phyloP scores from a whole-genome alignment of 139 green algal genomes.

The Pycnococcus provasolii region DNA sequence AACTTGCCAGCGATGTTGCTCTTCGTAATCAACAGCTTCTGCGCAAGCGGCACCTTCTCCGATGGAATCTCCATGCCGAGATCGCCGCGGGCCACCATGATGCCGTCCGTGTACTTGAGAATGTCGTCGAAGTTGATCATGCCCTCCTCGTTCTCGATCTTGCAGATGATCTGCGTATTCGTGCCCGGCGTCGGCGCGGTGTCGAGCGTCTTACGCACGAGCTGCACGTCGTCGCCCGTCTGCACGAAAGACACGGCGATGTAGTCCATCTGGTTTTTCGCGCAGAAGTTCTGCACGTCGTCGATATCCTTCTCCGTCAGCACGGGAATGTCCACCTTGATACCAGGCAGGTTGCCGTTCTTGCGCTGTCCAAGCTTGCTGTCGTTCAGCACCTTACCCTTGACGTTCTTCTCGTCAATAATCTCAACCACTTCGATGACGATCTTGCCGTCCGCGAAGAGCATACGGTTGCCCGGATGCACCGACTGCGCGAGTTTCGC shows the following conservation, averaged over 20 bases:
- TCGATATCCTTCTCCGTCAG: conserved; percentile 52
- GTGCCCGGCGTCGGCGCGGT: conserved; percentile 26
- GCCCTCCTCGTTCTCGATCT: conserved; percentile 55
- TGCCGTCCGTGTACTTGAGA: conserved; percentile 33
- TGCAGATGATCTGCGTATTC: conserved; percentile 48
- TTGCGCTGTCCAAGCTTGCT: conserved; percentile 28
- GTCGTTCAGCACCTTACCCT: conserved; percentile 21
- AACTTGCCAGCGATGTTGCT: conserved; percentile 51
- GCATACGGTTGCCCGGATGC: conserved; percentile 37
- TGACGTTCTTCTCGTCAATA: conserved; percentile 11
- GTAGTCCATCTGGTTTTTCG: conserved; percentile 56
- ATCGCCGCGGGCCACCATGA: conserved; percentile 49
- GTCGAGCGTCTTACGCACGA: conserved; percentile 16
- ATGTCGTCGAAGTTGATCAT: conserved; percentile 52
- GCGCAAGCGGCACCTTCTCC: conserved; percentile 49
- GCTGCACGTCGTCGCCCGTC: conserved; percentile 24
- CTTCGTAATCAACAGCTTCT: conserved; percentile 63
- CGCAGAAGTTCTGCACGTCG: conserved; percentile 49
- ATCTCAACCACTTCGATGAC: conserved; percentile 21
- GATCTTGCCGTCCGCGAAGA: conserved; percentile 43
- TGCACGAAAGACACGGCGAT: conserved; percentile 48
- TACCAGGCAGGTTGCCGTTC: conserved; percentile 28
- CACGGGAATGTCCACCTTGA: conserved; percentile 37
- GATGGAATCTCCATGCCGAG: conserved; percentile 51
- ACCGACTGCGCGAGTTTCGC: conserved; percentile 25